Conservation (phyloP, 208 protist species). For the Novymonas esmeraldas region DNA sequence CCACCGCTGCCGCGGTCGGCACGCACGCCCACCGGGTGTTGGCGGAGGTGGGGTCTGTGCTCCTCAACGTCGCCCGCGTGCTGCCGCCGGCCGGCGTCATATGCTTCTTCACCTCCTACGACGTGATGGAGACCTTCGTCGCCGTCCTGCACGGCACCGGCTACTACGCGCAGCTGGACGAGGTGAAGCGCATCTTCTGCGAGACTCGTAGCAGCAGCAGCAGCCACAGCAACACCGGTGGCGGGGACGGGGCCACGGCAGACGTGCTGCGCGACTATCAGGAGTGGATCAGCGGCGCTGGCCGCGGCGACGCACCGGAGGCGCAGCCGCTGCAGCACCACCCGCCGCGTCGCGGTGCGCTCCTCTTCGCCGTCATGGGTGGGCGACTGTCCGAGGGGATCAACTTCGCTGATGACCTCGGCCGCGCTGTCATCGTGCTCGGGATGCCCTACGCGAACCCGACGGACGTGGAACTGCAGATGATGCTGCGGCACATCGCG, state of each 20-base stretch:
- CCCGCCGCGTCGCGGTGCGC: slow-evolving; percentile 61
- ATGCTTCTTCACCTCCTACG: slow-evolving; percentile 95
- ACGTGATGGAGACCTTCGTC: slow-evolving; percentile 71
- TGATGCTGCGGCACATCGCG: slow-evolving; percentile 84
- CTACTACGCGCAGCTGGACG: slow-evolving; percentile 71
- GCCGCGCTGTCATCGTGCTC: slow-evolving; percentile 93
- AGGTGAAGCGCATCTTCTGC: slow-evolving; percentile 81
- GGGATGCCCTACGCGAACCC: slow-evolving; percentile 97
- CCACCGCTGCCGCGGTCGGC: not conserved
- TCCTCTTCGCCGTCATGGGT: slow-evolving; percentile 95
- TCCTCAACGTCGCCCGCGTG: slow-evolving; percentile 90
- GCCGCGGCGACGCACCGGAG: not conserved
- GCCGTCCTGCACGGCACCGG: slow-evolving; percentile 32
- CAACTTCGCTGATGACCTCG: slow-evolving; percentile 97
- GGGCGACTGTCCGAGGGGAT: slow-evolving; percentile 98
- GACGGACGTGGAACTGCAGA: slow-evolving; percentile 86
- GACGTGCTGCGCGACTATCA: slow-evolving; percentile 63
- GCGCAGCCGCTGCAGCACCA: not conserved
- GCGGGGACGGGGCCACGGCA: slow-evolving; percentile 25
- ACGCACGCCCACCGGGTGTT: slow-evolving; percentile 28
- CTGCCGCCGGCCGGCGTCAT: slow-evolving; percentile 93
- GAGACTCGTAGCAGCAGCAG: slow-evolving; percentile 48
- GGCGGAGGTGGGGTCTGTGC: slow-evolving; percentile 58
- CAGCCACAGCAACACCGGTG: not conserved
- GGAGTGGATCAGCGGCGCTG: slow-evolving; percentile 42